These are phyloP conservation scores for Colletotrichum tanaceti DNA, from an alignment of 2,329 filamentous ascomycete genomes.

Conservation along the genomic window DNA sequence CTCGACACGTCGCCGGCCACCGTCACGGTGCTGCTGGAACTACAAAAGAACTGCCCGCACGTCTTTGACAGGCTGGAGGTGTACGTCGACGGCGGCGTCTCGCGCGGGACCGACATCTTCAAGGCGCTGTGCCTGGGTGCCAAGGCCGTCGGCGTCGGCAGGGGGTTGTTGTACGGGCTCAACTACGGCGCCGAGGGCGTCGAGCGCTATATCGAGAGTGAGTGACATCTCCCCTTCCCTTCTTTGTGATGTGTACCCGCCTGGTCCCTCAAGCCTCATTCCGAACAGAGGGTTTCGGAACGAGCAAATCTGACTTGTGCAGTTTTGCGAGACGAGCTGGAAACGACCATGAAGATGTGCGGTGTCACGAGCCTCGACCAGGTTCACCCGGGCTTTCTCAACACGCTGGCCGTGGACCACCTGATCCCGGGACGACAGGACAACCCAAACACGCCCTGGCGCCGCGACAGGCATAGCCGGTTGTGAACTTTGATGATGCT, in stretches of 20 bases:
- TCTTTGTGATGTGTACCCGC: too few relatives aligned
- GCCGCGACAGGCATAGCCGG: conserved; percentile 46
- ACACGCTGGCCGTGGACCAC: conserved; percentile 63
- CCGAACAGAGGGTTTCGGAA: too few relatives aligned
- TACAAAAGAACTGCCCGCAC: conserved; percentile 70
- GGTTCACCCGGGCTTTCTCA: conserved; percentile 70
- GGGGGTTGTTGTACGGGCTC: conserved; percentile 69
- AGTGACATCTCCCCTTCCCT: conserved; percentile 44
- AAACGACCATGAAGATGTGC: conserved; percentile 74
- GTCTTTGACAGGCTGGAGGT: conserved; percentile 71
- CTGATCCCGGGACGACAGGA: conserved; percentile 56
- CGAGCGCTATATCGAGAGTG: conserved; percentile 64
- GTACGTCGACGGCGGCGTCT: conserved; percentile 73
- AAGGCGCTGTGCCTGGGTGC: conserved; percentile 75
- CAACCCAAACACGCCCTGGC: conserved; percentile 59
- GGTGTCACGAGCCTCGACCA: conserved; percentile 71
- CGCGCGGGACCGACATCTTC: conserved; percentile 74
- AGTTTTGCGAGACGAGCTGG: conserved; percentile 70
- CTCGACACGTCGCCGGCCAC: conserved; percentile 64
- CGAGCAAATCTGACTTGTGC: neutral
- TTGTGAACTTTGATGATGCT: conserved; percentile 40
- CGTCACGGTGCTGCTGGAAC: conserved; percentile 70
- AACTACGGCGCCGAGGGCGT: conserved; percentile 71
- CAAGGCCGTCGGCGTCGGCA: conserved; percentile 71
- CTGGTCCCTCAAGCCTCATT: neutral